Evolutionary conservation across 2,329 filamentous ascomycete species (phyloP).

Genomic region (Amylocarpus encephaloides): DNA sequence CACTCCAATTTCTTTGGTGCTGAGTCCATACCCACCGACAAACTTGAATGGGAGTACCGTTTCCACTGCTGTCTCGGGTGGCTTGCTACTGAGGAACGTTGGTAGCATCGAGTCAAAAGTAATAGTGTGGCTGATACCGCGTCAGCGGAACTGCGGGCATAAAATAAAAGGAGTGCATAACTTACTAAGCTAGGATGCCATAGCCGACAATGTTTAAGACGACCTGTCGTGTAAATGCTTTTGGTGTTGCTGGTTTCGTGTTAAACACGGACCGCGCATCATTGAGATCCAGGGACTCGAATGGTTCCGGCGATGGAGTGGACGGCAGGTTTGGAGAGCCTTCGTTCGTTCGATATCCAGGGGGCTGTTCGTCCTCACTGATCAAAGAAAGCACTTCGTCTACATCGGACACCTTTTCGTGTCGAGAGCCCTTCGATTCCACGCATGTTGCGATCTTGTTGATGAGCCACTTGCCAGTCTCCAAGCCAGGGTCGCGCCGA

Average conservation of each 20-base stretch:
- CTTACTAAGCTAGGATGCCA: constrained; percentile 91
- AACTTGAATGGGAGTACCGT: constrained; percentile 76
- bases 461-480: constrained; percentile 67
- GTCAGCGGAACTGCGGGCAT: constrained; percentile 19
- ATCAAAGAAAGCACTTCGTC: constrained; percentile 52
- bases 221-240: constrained; percentile 78
- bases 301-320: constrained; percentile 32
- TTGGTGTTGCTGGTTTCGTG: constrained; percentile 39
- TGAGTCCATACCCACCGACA: constrained; percentile 75
- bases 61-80: constrained; percentile 33
- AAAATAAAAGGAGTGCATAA: constrained; percentile 27
- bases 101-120: constrained; percentile 92
- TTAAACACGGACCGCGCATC: constrained; percentile 19
- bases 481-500: constrained; percentile 67
- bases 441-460: constrained; percentile 31
- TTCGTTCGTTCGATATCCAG: constrained; percentile 60
- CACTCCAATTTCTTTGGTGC: constrained; percentile 77
- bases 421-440: constrained; percentile 30
- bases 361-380: constrained; percentile 54
- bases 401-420: constrained; percentile 34
- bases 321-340: constrained; percentile 45
- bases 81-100: constrained; percentile 58
- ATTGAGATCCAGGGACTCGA: constrained; percentile 34
- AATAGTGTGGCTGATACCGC: constrained; percentile 73
- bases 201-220: constrained; percentile 84